phyloP scores from a whole-genome alignment of 352 stramenopile genomes.

The Phytopythium montanum region DNA sequence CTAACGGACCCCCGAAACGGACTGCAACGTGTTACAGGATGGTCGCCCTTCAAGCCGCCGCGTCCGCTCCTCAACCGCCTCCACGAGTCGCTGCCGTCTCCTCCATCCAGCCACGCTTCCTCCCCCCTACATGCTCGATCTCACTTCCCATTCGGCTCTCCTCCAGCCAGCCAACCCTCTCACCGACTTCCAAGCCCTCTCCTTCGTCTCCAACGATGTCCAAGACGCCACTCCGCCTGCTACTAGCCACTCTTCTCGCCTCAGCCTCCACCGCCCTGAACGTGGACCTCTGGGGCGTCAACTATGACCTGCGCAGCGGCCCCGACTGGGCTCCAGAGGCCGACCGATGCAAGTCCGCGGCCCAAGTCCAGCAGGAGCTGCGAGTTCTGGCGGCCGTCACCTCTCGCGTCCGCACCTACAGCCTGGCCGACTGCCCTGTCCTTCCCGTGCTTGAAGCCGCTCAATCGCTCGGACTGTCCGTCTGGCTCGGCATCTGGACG shows the following conservation, averaged over 20 bases:
- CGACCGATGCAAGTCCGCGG: conserved; percentile 44
- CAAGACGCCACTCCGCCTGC: conserved; percentile 2
- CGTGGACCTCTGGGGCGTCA: conserved; percentile 57
- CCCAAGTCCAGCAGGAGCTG: conserved; percentile 39
- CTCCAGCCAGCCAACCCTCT: background rate
- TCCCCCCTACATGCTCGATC: background rate
- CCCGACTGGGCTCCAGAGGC: conserved; percentile 44
- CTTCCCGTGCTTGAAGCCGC: conserved; percentile 35
- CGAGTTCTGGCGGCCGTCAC: conserved; percentile 37
- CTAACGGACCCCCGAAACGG: background rate
- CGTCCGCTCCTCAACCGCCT: background rate
- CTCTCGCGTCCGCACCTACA: conserved; percentile 46
- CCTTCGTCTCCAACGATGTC: background rate
- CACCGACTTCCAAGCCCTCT: conserved; percentile 6
- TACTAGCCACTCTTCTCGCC: conserved; percentile 4
- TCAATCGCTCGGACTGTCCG: conserved; percentile 34
- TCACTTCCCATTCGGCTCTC: background rate
- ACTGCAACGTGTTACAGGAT: background rate
- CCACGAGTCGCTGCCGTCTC: background rate
- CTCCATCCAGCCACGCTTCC: background rate
- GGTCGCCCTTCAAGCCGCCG: background rate
- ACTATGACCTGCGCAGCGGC: conserved; percentile 61
- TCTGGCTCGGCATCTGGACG: conserved; percentile 67
- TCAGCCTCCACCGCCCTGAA: conserved; percentile 7
- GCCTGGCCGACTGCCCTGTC: conserved; percentile 54